Percentiles rank a stretch among this genome's conserved stretches.
Conservation (phyloP, 176 grass and related monocot genomes). For the Carex kokanica region DNA sequence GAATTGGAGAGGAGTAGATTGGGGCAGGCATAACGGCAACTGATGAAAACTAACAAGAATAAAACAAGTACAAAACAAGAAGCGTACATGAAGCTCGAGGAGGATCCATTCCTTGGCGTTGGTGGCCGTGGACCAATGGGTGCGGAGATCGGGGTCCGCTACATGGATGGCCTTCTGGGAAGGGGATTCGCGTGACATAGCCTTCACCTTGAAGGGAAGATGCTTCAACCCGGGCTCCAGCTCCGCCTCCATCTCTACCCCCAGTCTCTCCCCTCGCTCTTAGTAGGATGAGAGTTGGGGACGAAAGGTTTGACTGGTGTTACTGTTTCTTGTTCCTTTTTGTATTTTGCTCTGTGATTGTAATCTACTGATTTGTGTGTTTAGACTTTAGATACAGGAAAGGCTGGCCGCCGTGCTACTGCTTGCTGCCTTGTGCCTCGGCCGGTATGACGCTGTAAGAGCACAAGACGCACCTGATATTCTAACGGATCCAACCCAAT, state of each 20-base stretch:
- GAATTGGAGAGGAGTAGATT: neutral
- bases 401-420: neutral
- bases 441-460: neutral
- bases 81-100: constrained; percentile 65
- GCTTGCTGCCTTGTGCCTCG: neutral
- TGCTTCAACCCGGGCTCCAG: constrained; percentile 50
- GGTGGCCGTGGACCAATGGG: constrained; percentile 87
- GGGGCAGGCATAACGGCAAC: neutral
- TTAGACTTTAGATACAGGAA: neutral
- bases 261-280: neutral
- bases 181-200: constrained; percentile 74
- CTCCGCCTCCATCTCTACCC: constrained; percentile 42
- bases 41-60: neutral
- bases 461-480: neutral
- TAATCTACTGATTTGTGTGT: neutral
- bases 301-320: neutral
- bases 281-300: neutral
- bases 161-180: constrained; percentile 75
- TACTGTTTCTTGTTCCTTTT: neutral
- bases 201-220: constrained; percentile 71
- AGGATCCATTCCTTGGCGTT: constrained; percentile 98
- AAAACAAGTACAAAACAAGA: neutral
- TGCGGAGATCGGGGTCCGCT: constrained; percentile 75
- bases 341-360: neutral
- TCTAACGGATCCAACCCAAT: neutral